phyloP scores from a whole-genome alignment of 352 stramenopile species.

The Phytophthora crassamura region DNA sequence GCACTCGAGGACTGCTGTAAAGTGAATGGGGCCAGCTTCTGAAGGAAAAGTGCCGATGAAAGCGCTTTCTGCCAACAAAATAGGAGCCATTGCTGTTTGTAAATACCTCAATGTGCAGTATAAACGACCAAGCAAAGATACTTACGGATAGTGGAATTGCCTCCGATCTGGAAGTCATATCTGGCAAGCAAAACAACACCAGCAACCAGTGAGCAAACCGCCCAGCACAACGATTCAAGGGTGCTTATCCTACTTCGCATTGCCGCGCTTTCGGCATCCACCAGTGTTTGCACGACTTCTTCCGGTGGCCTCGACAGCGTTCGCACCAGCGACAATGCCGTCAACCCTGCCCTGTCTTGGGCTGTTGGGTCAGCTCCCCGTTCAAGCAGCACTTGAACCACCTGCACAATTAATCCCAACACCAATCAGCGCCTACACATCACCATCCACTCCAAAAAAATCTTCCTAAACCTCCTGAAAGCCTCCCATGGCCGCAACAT shows the following conservation, averaged over 20 bases:
- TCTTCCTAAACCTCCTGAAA: constrained; percentile 49
- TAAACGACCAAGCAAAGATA: not conserved
- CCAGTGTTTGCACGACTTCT: constrained; percentile 68
- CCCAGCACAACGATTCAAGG: not conserved
- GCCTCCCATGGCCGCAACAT: constrained; percentile 75
- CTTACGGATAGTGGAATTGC: constrained; percentile 33
- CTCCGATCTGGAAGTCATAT: constrained; percentile 20
- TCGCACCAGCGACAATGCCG: constrained; percentile 67
- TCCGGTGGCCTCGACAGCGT: constrained; percentile 70
- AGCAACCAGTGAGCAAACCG: not conserved
- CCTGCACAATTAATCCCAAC: constrained; percentile 25
- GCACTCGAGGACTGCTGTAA: constrained; percentile 22
- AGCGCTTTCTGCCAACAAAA: constrained; percentile 49
- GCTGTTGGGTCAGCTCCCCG: constrained; percentile 53
- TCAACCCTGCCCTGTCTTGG: constrained; percentile 68
- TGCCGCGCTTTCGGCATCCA: constrained; percentile 48
- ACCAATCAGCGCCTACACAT: not conserved
- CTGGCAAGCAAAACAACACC: constrained; percentile 16
- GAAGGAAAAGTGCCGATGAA: constrained; percentile 53
- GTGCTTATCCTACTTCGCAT: constrained; percentile 28
- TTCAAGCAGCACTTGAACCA: constrained; percentile 63
- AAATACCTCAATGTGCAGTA: not conserved
- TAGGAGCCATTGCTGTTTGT: constrained; percentile 1
- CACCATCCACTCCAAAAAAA: not conserved
- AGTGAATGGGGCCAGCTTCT: constrained; percentile 36